Evolutionary conservation across 1,139 yeast genomes (phyloP).

Genomic region (Candida sojae): DNA sequence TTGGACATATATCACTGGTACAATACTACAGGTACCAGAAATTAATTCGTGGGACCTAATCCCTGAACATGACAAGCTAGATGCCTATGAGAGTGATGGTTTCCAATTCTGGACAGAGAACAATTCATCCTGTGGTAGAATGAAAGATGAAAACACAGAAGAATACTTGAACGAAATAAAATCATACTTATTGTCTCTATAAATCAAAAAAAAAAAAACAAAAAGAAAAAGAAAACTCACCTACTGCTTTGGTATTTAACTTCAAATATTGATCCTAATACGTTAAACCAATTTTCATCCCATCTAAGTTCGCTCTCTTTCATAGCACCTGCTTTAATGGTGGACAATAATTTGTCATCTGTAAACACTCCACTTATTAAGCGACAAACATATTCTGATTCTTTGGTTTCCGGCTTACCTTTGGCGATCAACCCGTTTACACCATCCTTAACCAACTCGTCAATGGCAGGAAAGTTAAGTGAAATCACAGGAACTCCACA

Average conservation of each 20-base stretch:
- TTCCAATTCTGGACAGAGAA: constrained; percentile 51
- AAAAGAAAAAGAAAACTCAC: background rate
- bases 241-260: constrained; percentile 8
- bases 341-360: constrained; percentile 28
- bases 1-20: constrained; percentile 56
- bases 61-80: constrained; percentile 53
- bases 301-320: constrained; percentile 68
- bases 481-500: constrained; percentile 93
- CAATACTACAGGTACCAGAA: constrained; percentile 1
- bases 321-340: constrained; percentile 67
- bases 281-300: constrained; percentile 70
- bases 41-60: constrained; percentile 19
- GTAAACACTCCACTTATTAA: constrained; percentile 49
- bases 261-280: constrained; percentile 22
- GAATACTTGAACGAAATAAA: constrained; percentile 21
- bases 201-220: background rate
- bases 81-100: constrained; percentile 47
- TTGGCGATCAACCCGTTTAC: constrained; percentile 46
- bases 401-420: constrained; percentile 23
- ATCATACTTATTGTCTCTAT: constrained; percentile 14
- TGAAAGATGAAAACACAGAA: constrained; percentile 42
- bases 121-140: constrained; percentile 26
- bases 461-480: constrained; percentile 69
- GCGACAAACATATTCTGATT: constrained; percentile 50
- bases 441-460: constrained; percentile 55